Evolutionary conservation across 192 early-diverging fungal species (phyloP), one percentile per base, ranked within the genome.

Genomic region (Entomortierella beljakovae): DNA sequence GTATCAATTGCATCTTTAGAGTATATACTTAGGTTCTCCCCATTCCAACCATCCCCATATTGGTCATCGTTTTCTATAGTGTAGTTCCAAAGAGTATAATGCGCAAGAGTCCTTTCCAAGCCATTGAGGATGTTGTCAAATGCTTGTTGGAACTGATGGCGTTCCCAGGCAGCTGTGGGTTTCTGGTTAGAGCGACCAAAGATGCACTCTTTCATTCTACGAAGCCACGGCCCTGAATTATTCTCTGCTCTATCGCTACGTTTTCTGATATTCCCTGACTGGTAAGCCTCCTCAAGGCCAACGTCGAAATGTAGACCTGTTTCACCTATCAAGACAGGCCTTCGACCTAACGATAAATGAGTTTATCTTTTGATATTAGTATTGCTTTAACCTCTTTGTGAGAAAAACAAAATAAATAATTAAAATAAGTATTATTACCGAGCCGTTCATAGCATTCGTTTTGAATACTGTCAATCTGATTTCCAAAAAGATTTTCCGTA

Each of bases 11-110:
- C 31, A 9, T 31, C 57, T 8, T 32, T 15, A 18, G 57, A 64
- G 46, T 59, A 87, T 1, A 88, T 49, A 42, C 83, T 84, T 4
- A 88, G 65, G 52, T 88, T 84, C 57, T 88, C 87, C 10, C 87
- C 87, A 48, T 85, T 84, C 87, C 87, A 88, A 1, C 70, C 71
- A 74, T 88, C 87, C 0, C 87, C 87, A 77, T 80, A 84, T 26
- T 42, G 40, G 15, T 40, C 6, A 54, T 80, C 72, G 25, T 86
- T 88, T 38, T 83, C 87, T 18, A 82, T 81, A 15, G 80, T 77
- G 61, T 88, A 88, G 23, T 84, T 85, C 87, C 87, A 88, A 0
- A 88, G 64, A 1, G 85, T 82, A 53, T 81, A 86, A 34, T 86
- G 80, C 15, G 83, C 64, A 6, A 84, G 33, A 3, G 71, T 83